phyloP scores from a whole-genome alignment of 176 grass and related monocot species.

The maize (Zea mays) region Zm-B73-REFERENCE-NAM-5.0 NC_050104.1:106553501-106554000 shows the following conservation, averaged over 20 bases:
- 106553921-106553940: slow-evolving; percentile 51
- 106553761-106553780: not conserved
- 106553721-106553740: not conserved
- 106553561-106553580: not conserved
- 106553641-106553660: not conserved
- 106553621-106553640: not conserved
- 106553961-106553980: slow-evolving; percentile 56
- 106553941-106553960: slow-evolving; percentile 53
- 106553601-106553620: not conserved
- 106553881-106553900: slow-evolving; percentile 12
- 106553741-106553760: not conserved
- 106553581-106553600: not conserved
- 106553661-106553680: not conserved
- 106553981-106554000: slow-evolving; percentile 28
- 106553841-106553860: not conserved
- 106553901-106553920: slow-evolving; percentile 44
- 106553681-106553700: not conserved
- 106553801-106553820: slow-evolving; percentile 8
- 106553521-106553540: slow-evolving; percentile 29
- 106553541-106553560: not conserved
- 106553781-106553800: slow-evolving; percentile 5
- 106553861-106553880: slow-evolving; percentile 52
- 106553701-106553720: slow-evolving; percentile 5
- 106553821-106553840: slow-evolving; percentile 16
- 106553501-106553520: slow-evolving; percentile 41